Conservation (phyloP, 345 rosid genomes). For the Lagerstroemia speciosa region DNA sequence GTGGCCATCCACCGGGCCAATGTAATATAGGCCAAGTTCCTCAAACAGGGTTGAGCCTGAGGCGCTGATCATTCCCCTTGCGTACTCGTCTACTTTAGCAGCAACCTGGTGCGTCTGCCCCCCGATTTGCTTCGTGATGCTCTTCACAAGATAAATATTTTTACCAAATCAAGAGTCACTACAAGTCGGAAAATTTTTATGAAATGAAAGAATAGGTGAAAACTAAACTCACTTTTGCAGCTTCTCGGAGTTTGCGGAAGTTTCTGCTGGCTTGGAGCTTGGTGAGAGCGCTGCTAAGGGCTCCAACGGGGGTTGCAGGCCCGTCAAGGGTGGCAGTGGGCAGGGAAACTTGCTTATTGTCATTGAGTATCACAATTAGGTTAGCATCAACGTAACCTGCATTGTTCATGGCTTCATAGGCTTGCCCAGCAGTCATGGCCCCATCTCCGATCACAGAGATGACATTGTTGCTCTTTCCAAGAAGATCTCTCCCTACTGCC, state of each 20-base stretch:
- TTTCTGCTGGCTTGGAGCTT: constrained; percentile 53
- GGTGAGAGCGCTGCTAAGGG: constrained; percentile 47
- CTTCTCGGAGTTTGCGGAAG: constrained; percentile 62
- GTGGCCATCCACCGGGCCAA: constrained; percentile 64
- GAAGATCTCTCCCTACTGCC: constrained; percentile 64
- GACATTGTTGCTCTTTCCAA: constrained; percentile 50
- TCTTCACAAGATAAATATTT: constrained; percentile 20
- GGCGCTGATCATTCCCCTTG: constrained; percentile 59
- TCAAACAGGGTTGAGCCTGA: constrained; percentile 52
- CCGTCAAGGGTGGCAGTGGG: constrained; percentile 76
- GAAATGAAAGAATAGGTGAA: neutral
- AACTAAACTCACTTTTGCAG: constrained; percentile 36
- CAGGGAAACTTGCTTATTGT: constrained; percentile 67
- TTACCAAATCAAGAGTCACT: constrained; percentile 6
- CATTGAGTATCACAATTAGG: constrained; percentile 47
- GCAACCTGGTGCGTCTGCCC: constrained; percentile 49
- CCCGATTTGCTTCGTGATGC: constrained; percentile 49
- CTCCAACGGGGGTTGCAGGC: constrained; percentile 66
- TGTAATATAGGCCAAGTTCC: constrained; percentile 61
- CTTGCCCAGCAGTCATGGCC: constrained; percentile 77
- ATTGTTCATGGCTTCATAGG: constrained; percentile 70
- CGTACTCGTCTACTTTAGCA: constrained; percentile 62
- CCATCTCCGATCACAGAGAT: constrained; percentile 73
- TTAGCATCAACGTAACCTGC: constrained; percentile 60
- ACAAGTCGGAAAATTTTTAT: neutral